Evolutionary conservation across 1,139 yeast genomes (phyloP).

Genomic region (Petasospora fabianii): DNA sequence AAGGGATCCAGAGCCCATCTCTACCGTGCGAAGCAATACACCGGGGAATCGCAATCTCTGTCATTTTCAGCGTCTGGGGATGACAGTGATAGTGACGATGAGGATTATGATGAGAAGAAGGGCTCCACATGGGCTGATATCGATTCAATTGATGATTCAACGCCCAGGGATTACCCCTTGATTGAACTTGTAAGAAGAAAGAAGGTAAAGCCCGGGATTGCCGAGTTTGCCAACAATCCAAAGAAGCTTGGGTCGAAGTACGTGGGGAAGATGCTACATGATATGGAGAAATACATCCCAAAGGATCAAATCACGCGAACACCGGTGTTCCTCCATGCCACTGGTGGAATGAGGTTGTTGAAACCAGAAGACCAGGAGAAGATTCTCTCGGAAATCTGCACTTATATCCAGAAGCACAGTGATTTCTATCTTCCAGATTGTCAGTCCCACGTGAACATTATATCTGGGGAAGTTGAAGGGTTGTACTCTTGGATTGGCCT

Average conservation of each 20-base stretch:
- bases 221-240: slow-evolving; percentile 28
- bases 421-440: slow-evolving; percentile 59
- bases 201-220: slow-evolving; percentile 49
- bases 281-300: slow-evolving; percentile 62
- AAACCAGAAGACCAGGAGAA: slow-evolving; percentile 49
- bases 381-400: slow-evolving; percentile 53
- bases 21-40: slow-evolving; percentile 37
- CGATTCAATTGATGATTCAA: slow-evolving; percentile 4
- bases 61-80: not conserved
- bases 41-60: not conserved
- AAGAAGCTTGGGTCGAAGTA: slow-evolving; percentile 59
- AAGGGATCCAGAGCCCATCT: slow-evolving; percentile 75
- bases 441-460: slow-evolving; percentile 56
- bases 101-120: slow-evolving; percentile 5
- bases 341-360: slow-evolving; percentile 76
- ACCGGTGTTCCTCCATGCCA: slow-evolving; percentile 73
- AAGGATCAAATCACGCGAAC: slow-evolving; percentile 63
- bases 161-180: slow-evolving; percentile 32
- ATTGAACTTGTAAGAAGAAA: slow-evolving; percentile 53
- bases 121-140: slow-evolving; percentile 4
- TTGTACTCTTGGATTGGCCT: slow-evolving; percentile 79
- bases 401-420: slow-evolving; percentile 48
- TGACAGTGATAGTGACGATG: slow-evolving; percentile 4
- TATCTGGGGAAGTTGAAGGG: slow-evolving; percentile 79
- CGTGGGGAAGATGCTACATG: slow-evolving; percentile 48